Percentiles rank a stretch among this genome's conserved stretches.
These are phyloP conservation scores for Populus tremula DNA, from an alignment of 345 rosid genomes.

Conservation along the genomic window DNA sequence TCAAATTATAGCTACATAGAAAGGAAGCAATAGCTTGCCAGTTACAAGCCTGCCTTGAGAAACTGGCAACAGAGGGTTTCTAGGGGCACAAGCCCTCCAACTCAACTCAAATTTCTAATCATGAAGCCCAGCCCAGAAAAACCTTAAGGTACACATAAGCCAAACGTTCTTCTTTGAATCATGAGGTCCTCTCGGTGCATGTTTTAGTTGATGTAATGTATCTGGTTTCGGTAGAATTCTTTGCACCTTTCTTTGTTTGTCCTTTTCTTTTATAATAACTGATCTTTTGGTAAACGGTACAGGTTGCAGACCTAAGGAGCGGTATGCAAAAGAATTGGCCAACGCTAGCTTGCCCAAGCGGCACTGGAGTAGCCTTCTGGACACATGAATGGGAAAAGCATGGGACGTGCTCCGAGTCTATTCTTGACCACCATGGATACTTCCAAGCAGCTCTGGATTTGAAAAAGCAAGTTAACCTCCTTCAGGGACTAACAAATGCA, in stretches of 20 bases:
- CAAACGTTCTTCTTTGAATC: too few species aligned
- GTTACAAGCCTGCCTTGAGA: background rate
- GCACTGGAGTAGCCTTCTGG: conserved; percentile 62
- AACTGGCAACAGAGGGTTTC: background rate
- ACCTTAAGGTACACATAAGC: too few species aligned
- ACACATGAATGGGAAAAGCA: conserved; percentile 94
- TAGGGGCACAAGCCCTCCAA: background rate
- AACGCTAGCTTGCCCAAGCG: conserved; percentile 76
- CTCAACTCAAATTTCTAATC: background rate
- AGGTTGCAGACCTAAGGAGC: conserved; percentile 54
- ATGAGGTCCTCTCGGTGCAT: too few species aligned
- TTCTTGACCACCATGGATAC: conserved; percentile 66
- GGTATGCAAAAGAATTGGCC: conserved; percentile 79
- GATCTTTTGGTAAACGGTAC: background rate
- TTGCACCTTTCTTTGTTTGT: background rate
- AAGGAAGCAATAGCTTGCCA: background rate
- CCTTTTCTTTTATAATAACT: background rate
- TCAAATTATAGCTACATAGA: too few species aligned
- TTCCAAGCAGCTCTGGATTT: conserved; percentile 59
- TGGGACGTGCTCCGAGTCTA: conserved; percentile 85
- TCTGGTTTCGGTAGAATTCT: background rate
- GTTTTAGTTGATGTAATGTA: too few species aligned
- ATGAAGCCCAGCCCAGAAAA: too few species aligned
- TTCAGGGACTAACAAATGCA: conserved; percentile 46
- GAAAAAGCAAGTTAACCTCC: conserved; percentile 50